phyloP scores from a whole-genome alignment of 306 rosid genomes.

The Sechiopsis laciniata region DNA sequence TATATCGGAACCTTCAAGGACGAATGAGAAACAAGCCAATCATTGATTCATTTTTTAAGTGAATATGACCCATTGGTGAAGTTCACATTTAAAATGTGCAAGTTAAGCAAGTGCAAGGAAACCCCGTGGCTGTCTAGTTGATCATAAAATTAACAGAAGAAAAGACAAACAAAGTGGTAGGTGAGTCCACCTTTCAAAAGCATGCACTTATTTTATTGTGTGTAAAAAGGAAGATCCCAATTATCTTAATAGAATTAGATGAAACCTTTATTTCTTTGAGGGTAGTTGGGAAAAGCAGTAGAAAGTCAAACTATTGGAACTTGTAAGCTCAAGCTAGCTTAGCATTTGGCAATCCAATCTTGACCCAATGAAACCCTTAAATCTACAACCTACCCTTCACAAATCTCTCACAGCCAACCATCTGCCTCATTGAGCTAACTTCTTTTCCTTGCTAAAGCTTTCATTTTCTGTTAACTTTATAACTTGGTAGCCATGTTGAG shows the following conservation, averaged over 20 bases:
- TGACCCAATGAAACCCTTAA: constrained; percentile 5
- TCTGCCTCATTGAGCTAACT: neutral
- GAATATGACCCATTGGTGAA: neutral
- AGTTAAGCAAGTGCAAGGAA: constrained; percentile 17
- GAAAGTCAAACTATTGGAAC: constrained; percentile 16
- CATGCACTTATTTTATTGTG: neutral
- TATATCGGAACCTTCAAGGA: too few species aligned
- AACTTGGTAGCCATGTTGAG: constrained; percentile 37
- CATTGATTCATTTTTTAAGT: neutral
- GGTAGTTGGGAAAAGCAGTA: constrained; percentile 6
- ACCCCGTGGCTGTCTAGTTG: neutral
- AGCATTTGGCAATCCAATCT: constrained; percentile 11
- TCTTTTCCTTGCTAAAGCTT: neutral
- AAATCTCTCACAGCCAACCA: neutral
- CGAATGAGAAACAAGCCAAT: neutral
- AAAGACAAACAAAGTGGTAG: constrained; percentile 13
- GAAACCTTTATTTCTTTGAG: constrained; percentile 5
- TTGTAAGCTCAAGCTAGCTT: neutral
- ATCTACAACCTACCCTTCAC: neutral
- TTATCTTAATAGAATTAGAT: too few species aligned
- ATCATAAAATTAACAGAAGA: neutral
- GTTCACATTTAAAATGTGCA: constrained; percentile 2
- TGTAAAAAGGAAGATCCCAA: constrained; percentile 14
- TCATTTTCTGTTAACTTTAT: neutral
- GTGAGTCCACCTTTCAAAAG: neutral